A percentile compares a stretch with the other conserved stretches of the same genome.
Conservation (phyloP, 2,329 filamentous ascomycete species). For the Aureobasidium leucospermi region DNA sequence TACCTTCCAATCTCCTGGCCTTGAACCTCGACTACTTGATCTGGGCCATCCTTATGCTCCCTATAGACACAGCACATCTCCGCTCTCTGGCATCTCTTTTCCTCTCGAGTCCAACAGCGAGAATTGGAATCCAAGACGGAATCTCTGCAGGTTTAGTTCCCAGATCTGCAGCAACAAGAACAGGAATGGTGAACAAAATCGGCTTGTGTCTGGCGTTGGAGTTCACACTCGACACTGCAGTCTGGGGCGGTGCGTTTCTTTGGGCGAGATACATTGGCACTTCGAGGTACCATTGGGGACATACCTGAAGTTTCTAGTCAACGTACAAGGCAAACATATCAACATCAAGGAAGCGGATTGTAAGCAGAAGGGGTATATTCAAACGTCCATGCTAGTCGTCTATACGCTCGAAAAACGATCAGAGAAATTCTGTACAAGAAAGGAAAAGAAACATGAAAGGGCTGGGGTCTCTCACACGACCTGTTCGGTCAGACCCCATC, state of each 20-base stretch:
- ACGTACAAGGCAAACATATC: background rate
- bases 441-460: background rate
- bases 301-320: background rate
- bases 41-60: constrained; percentile 2
- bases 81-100: background rate
- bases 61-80: constrained; percentile 1
- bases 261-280: constrained; percentile 9
- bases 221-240: constrained; percentile 7
- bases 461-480: background rate
- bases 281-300: constrained; percentile 12
- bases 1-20: constrained; percentile 3
- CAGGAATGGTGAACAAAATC: constrained; percentile 7
- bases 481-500: constrained; percentile 10
- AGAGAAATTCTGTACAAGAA: background rate
- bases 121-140: background rate
- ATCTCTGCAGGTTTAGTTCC: background rate
- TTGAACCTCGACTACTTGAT: background rate
- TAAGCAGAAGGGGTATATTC: too few relatives aligned
- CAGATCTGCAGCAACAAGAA: background rate
- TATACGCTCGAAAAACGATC: background rate
- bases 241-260: constrained; percentile 13
- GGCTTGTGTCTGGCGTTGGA: constrained; percentile 16
- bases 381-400: background rate
- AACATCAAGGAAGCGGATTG: too few relatives aligned
- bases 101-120: background rate